Evolutionary conservation across 1,284 basidiomycete genomes (phyloP).

Genomic region (Pseudozyma thailandica): DNA sequence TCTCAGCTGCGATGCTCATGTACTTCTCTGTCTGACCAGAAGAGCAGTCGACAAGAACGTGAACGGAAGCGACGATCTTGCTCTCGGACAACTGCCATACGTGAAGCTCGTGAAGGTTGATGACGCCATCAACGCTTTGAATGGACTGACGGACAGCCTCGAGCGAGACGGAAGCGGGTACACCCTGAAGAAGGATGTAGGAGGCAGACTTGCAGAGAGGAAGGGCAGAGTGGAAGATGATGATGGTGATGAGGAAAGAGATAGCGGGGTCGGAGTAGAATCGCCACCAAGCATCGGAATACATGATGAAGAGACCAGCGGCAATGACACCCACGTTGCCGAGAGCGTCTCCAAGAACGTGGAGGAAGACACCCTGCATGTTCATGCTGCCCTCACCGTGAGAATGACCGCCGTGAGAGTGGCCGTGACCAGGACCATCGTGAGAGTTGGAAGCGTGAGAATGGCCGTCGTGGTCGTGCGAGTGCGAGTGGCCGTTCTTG

Average conservation of each 20-base stretch:
- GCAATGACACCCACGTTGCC: constrained; percentile 98
- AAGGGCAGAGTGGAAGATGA: constrained; percentile 94
- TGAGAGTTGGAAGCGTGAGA: constrained; percentile 56
- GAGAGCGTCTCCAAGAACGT: constrained; percentile 91
- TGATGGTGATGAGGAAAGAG: constrained; percentile 91
- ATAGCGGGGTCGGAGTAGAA: constrained; percentile 95
- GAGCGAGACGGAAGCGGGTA: constrained; percentile 87
- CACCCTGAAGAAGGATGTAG: constrained; percentile 96
- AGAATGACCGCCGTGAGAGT: constrained; percentile 72
- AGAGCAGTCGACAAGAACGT: constrained; percentile 81
- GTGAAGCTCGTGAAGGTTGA: constrained; percentile 88
- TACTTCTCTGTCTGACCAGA: constrained; percentile 74
- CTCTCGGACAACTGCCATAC: constrained; percentile 92
- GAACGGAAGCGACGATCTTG: constrained; percentile 94
- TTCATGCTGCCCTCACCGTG: constrained; percentile 83
- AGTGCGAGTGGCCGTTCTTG: constrained; percentile 49
- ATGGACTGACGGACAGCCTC: constrained; percentile 86
- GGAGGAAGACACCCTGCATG: constrained; percentile 92
- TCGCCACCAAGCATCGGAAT: constrained; percentile 61
- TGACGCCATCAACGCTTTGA: constrained; percentile 82
- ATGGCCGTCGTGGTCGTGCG: constrained; percentile 37
- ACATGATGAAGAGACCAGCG: constrained; percentile 76
- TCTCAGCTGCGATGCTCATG: constrained; percentile 86
- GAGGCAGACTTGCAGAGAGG: constrained; percentile 94
- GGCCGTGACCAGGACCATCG: constrained; percentile 69